These are phyloP conservation scores for Aspergillus costaricaensis DNA, from an alignment of 2,329 filamentous ascomycete species.

Conservation along the genomic window DNA sequence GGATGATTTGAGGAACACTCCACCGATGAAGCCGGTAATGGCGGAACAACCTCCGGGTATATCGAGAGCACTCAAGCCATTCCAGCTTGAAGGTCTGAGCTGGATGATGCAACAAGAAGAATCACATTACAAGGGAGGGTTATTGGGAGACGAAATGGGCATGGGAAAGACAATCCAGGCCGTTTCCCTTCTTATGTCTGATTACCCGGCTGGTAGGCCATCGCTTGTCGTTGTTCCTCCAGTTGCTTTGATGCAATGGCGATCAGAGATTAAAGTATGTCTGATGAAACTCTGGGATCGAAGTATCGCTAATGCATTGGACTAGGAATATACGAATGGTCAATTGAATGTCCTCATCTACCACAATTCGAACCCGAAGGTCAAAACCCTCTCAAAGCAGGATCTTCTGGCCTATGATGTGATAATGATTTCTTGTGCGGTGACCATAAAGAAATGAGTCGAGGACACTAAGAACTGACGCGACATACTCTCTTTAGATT, in stretches of 20 bases:
- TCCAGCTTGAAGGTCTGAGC: slow-evolving; percentile 87
- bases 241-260: slow-evolving; percentile 95
- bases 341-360: slow-evolving; percentile 88
- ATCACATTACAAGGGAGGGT: slow-evolving; percentile 79
- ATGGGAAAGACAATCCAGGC: slow-evolving; percentile 99
- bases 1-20: slow-evolving; percentile 69
- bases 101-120: slow-evolving; percentile 95
- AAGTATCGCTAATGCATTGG: not conserved
- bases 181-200: slow-evolving; percentile 96
- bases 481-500: slow-evolving; percentile 36
- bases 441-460: not conserved
- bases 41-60: slow-evolving; percentile 76
- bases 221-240: slow-evolving; percentile 88
- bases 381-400: slow-evolving; percentile 72
- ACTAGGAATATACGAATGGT: slow-evolving; percentile 71
- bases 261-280: slow-evolving; percentile 70
- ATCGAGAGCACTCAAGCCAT: slow-evolving; percentile 81
- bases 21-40: slow-evolving; percentile 64
- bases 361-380: slow-evolving; percentile 81
- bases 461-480: slow-evolving; percentile 11
- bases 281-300: not conserved
- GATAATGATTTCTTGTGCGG: slow-evolving; percentile 90
- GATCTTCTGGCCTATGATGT: slow-evolving; percentile 84
- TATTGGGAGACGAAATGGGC: slow-evolving; percentile 97
- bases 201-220: slow-evolving; percentile 80